Base-by-base conservation (phyloP, 176 grass and related monocot genomes). In the Themeda triandra region DNA sequence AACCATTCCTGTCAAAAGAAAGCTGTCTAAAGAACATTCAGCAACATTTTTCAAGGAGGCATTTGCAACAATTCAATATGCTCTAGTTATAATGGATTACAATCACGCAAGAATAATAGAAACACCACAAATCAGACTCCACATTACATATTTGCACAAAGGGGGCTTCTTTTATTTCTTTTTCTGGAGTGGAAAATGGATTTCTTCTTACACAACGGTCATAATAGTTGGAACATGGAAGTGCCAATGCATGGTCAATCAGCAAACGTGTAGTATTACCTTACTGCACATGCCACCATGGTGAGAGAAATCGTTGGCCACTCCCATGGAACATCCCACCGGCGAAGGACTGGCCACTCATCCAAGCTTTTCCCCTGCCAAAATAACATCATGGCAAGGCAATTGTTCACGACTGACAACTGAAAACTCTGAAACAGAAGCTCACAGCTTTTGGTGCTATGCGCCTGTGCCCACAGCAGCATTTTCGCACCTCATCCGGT, bases 241-340 rank as follows among this genome's bases (percentile, higher is more conserved):
- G 71, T 73, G 56, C 5, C 10, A 79, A 65, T 79, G 28, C 23
- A 75, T 9, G 19, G 6, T 32, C 63, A 63, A 75, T 32, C 14
- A n/a, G 13, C 10, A 44, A 71, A 64, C 0, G 27, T 28, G 9
- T 31, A n/a, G 44, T 49, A 31, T 4, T 78, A 98, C 96, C 96
- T 93, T 75, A 95, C 60, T 69, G 81, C 87, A 80, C 89, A 98
- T 36, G 93, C 96, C 75, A 92, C 63, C 89, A 98, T 95, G 23
- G 93, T 94, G 54, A 98, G 91, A 17, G 87, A 85, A 84, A 91
- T 81, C 71, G 93, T 95, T 76, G 86, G 91, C 96, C 96, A 98
- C 36, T 89, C 64, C 93, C 96, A 98, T 25, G 93, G 96, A 60
- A 98, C 96, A 78, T 98, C 91, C 96, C 96, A 98, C 39, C 80